Percentiles rank a stretch among this genome's conserved stretches.
Conservation (phyloP, 768 basidiomycete genomes). For the Termitomyces sp. region DNA sequence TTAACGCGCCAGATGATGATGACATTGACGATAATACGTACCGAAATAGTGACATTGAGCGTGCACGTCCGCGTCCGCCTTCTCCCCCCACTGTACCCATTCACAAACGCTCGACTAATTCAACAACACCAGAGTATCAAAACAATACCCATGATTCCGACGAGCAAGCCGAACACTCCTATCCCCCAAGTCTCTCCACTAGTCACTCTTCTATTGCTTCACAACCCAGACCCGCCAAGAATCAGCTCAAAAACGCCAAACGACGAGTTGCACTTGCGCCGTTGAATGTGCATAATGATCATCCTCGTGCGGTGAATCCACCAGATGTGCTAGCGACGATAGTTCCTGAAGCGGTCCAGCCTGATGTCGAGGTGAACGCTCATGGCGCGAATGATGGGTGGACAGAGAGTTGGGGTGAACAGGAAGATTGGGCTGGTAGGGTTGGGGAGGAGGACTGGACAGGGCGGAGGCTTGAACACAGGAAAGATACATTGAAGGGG, state of each 20-base stretch:
- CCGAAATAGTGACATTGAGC: constrained; percentile 40
- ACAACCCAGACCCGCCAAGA: constrained; percentile 27
- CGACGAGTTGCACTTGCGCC: constrained; percentile 36
- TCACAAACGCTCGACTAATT: constrained; percentile 16
- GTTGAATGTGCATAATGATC: constrained; percentile 27
- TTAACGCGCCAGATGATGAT: constrained; percentile 48
- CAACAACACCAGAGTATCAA: constrained; percentile 32
- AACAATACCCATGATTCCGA: constrained; percentile 27
- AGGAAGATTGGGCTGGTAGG: constrained; percentile 31
- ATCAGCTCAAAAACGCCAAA: constrained; percentile 33
- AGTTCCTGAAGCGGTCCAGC: constrained; percentile 11
- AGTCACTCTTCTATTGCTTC: constrained; percentile 34
- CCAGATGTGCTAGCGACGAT: constrained; percentile 15
- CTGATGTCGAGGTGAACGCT: constrained; percentile 5
- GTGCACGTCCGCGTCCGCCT: constrained; percentile 31
- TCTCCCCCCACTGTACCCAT: constrained; percentile 19
- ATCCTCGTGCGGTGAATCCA: constrained; percentile 31
- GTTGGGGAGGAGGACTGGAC: constrained; percentile 28
- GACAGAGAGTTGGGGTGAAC: constrained; percentile 50
- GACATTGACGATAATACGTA: constrained; percentile 37
- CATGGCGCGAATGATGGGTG: constrained; percentile 25
- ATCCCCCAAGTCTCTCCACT: constrained; percentile 54
- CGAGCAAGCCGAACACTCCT: constrained; percentile 44
- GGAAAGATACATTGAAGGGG: background rate
- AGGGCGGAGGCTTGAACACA: constrained; percentile 21